Evolutionary conservation across 1,139 yeast species (phyloP).

Genomic region (Taphrina confusa): DNA sequence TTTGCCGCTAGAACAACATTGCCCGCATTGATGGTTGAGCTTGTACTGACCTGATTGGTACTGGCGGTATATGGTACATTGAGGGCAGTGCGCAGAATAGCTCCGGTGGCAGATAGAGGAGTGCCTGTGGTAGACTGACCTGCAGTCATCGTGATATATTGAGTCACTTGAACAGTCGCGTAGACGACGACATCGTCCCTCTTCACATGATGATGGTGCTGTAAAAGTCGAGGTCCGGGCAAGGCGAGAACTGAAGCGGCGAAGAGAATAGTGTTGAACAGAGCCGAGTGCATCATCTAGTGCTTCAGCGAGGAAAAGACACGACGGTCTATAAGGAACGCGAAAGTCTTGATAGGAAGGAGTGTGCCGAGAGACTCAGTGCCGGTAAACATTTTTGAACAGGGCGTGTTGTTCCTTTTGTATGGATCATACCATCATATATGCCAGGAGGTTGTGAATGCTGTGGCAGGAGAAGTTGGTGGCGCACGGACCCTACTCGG

Average conservation of each 20-base stretch:
- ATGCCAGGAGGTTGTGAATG: slow-evolving; percentile 11
- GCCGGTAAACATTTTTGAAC: background rate
- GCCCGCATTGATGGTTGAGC: background rate
- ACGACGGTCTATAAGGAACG: background rate
- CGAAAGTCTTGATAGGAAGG: background rate
- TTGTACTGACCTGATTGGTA: background rate
- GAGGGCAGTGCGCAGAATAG: background rate
- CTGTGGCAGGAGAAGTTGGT: slow-evolving; percentile 3
- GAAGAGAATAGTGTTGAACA: background rate
- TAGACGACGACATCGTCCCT: slow-evolving; percentile 22
- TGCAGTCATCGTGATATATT: slow-evolving; percentile 31
- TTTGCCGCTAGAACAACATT: background rate
- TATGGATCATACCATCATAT: background rate
- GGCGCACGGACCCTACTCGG: slow-evolving; percentile 7
- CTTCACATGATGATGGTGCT: slow-evolving; percentile 21
- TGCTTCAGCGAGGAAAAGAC: background rate
- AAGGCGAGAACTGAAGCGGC: slow-evolving; percentile 5
- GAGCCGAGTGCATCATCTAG: background rate
- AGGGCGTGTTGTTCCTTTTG: background rate
- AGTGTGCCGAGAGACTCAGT: too few species aligned
- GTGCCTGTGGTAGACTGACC: slow-evolving; percentile 5
- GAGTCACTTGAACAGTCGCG: slow-evolving; percentile 23
- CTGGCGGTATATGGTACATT: background rate
- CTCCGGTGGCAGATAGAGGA: background rate
- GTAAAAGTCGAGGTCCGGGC: slow-evolving; percentile 1